These are phyloP conservation scores for Tinospora cordifolia DNA, from an alignment of 164 flowering plant genomes.

Conservation along the genomic window DNA sequence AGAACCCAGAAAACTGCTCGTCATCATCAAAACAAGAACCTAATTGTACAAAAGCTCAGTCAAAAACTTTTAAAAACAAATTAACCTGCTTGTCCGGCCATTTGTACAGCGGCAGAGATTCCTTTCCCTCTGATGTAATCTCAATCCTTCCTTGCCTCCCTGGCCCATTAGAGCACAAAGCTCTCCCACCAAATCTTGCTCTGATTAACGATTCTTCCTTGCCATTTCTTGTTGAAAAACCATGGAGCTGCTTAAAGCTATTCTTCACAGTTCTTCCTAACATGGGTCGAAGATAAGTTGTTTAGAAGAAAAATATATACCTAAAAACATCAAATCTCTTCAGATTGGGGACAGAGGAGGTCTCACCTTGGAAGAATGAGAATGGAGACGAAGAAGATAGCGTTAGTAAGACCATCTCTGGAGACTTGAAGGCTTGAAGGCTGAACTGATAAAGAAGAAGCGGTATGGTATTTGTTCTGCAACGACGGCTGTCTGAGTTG, in stretches of 20 bases:
- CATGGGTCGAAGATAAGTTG: neutral
- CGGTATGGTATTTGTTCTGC: too few relatives aligned
- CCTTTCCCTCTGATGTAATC: slow-evolving; percentile 13
- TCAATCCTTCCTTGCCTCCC: slow-evolving; percentile 8
- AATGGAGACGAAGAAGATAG: neutral
- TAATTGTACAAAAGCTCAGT: neutral
- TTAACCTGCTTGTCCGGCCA: slow-evolving; percentile 30
- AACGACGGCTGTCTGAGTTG: too few relatives aligned
- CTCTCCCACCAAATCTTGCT: slow-evolving; percentile 3
- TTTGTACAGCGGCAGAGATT: slow-evolving; percentile 7
- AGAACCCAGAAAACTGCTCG: too few relatives aligned
- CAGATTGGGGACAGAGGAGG: neutral
- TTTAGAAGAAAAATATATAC: neutral
- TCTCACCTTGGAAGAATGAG: neutral
- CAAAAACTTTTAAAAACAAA: too few relatives aligned
- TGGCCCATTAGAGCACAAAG: slow-evolving; percentile 9
- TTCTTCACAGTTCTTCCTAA: neutral
- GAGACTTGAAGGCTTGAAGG: too few relatives aligned
- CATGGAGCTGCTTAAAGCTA: neutral
- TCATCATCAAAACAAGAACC: neutral
- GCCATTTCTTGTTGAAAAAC: slow-evolving; percentile 11
- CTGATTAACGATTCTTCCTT: slow-evolving; percentile 1
- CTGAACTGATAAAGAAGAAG: too few relatives aligned
- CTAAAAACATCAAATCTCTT: neutral
- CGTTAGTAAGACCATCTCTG: neutral